Conservation (phyloP, 2,329 filamentous ascomycete genomes). For the Plenodomus lindquistii region DNA sequence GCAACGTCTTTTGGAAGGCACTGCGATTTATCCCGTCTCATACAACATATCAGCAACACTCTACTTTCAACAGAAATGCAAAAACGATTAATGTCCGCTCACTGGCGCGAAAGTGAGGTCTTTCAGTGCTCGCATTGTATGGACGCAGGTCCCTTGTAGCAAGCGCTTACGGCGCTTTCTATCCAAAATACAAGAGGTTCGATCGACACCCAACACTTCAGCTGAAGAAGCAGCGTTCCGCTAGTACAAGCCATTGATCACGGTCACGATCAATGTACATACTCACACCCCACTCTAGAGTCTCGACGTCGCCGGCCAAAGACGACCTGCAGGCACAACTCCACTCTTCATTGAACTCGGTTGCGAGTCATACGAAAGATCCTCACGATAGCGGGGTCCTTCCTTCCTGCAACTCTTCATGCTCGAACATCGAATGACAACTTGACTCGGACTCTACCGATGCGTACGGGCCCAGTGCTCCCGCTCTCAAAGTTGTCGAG, state of each 20-base stretch:
- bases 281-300: neutral
- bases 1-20: conserved; percentile 14
- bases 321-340: conserved; percentile 1
- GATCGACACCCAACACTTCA: neutral
- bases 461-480: neutral
- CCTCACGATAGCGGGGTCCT: neutral
- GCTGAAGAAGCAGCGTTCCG: neutral
- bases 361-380: conserved; percentile 8
- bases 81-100: neutral
- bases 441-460: conserved; percentile 6
- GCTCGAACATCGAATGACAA: conserved; percentile 4
- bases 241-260: neutral
- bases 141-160: neutral
- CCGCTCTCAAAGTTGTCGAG: conserved; percentile 4
- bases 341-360: conserved; percentile 8
- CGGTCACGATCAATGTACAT: neutral
- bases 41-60: neutral
- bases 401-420: neutral
- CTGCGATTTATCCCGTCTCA: conserved; percentile 3
- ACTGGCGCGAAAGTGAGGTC: neutral
- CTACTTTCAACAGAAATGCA: neutral
- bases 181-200: neutral
- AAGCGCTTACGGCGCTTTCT: neutral
- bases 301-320: neutral
- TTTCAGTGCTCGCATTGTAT: neutral